A percentile compares a stretch with the other conserved stretches of the same genome.
Conservation (phyloP, 2,329 filamentous ascomycete species). For the Colletotrichum liaoningense region DNA sequence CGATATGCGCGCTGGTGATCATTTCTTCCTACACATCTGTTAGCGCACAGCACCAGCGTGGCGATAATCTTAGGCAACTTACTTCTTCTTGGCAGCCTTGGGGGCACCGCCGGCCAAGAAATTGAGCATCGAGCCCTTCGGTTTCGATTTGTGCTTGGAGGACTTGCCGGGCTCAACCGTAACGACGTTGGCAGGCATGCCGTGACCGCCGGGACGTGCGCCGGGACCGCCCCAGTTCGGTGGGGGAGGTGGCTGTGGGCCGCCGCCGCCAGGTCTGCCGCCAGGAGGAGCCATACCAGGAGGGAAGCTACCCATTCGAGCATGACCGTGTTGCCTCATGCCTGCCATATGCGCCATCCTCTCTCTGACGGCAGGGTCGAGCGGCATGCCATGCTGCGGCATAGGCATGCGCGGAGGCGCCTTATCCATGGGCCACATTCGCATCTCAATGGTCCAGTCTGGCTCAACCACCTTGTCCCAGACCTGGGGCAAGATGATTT, state of each 20-base stretch:
- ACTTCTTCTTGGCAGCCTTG: conserved; percentile 48
- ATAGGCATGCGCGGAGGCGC: conserved; percentile 8
- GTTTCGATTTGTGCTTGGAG: conserved; percentile 44
- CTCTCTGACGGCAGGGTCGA: background rate
- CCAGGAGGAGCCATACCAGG: conserved; percentile 15
- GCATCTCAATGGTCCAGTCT: conserved; percentile 78
- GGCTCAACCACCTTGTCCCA: conserved; percentile 87
- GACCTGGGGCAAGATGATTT: conserved; percentile 84
- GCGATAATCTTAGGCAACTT: conserved; percentile 24
- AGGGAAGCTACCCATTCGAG: conserved; percentile 1
- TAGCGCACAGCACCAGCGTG: background rate
- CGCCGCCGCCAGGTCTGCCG: conserved; percentile 13
- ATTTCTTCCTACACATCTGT: conserved; percentile 39
- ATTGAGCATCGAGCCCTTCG: conserved; percentile 43
- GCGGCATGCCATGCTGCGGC: background rate
- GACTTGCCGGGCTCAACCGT: conserved; percentile 39
- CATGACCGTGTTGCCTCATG: background rate
- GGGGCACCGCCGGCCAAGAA: conserved; percentile 45
- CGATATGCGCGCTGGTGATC: background rate
- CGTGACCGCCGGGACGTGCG: background rate
- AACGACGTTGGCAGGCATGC: conserved; percentile 36
- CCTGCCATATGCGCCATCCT: background rate
- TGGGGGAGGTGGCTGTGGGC: conserved; percentile 12
- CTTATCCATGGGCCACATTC: conserved; percentile 67
- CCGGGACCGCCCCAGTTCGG: background rate